Percentiles rank a stretch among this genome's conserved stretches.
Evolutionary conservation across 2,329 filamentous ascomycete species (phyloP).

Genomic region (Pseudogymnoascus sp.): DNA sequence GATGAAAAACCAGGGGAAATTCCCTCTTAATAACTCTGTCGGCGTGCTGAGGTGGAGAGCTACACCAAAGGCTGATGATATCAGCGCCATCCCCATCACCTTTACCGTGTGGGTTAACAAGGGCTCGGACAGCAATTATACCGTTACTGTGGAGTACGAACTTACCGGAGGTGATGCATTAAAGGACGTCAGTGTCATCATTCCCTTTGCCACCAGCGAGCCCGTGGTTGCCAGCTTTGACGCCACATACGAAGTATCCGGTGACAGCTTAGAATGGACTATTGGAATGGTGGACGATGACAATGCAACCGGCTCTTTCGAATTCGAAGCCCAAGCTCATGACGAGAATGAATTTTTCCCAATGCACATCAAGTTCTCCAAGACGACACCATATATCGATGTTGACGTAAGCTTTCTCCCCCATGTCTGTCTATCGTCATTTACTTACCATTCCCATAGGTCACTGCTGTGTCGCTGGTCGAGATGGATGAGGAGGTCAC

Average conservation of each 20-base stretch:
- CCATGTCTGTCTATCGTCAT: background rate
- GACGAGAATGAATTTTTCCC: slow-evolving; percentile 97
- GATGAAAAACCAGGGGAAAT: slow-evolving; percentile 89
- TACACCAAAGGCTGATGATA: slow-evolving; percentile 70
- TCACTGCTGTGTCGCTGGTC: slow-evolving; percentile 60
- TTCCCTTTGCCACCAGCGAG: slow-evolving; percentile 79
- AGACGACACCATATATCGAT: slow-evolving; percentile 78
- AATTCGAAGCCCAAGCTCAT: slow-evolving; percentile 83
- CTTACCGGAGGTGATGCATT: slow-evolving; percentile 71
- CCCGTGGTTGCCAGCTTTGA: slow-evolving; percentile 89
- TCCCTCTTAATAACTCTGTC: slow-evolving; percentile 90
- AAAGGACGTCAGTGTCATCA: slow-evolving; percentile 76
- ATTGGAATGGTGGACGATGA: slow-evolving; percentile 78
- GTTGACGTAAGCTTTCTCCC: slow-evolving; percentile 67
- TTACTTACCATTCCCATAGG: slow-evolving; percentile 38
- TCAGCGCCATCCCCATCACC: slow-evolving; percentile 77
- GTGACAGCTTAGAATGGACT: slow-evolving; percentile 88
- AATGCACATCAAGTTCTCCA: slow-evolving; percentile 85
- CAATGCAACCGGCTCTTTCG: slow-evolving; percentile 79
- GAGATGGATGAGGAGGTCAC: slow-evolving; percentile 72
- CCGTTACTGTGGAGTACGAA: slow-evolving; percentile 93
- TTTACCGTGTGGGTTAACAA: slow-evolving; percentile 98
- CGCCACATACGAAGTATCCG: slow-evolving; percentile 86
- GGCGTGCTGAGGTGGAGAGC: slow-evolving; percentile 91
- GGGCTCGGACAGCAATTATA: slow-evolving; percentile 69